phyloP scores from a whole-genome alignment of 148 eudicot species.

The Persicaria tinctoria region DNA sequence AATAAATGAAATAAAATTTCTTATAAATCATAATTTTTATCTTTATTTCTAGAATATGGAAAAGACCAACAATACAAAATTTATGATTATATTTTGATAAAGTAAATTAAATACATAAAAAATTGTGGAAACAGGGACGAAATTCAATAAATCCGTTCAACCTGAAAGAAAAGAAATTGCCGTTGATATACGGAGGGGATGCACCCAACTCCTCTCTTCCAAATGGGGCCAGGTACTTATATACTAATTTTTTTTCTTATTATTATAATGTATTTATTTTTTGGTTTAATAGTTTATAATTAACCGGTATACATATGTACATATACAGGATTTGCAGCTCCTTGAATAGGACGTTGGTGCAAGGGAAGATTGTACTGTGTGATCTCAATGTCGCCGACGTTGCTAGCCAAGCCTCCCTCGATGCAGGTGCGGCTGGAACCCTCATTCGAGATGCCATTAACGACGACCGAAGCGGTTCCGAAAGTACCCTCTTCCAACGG shows the following conservation, averaged over 20 bases:
- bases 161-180: background rate
- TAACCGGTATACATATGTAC: no score
- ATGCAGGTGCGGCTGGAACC: background rate
- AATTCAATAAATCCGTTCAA: background rate
- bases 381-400: constrained; percentile 9
- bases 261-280: background rate
- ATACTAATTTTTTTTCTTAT: no score
- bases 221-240: background rate
- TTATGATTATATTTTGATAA: no score
- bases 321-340: constrained; percentile 15
- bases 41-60: no score
- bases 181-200: background rate
- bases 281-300: background rate
- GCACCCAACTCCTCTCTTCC: constrained; percentile 6
- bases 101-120: no score
- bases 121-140: background rate
- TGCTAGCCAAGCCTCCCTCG: background rate
- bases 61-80: no score
- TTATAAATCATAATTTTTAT: no score
- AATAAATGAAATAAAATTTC: no score
- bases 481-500: background rate
- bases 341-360: constrained; percentile 16
- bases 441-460: background rate
- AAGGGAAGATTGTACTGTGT: constrained; percentile 31
- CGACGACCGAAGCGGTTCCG: background rate